These are phyloP conservation scores for Leptoxyphium fumago DNA, from an alignment of 2,329 filamentous ascomycete genomes.

Conservation along the genomic window DNA sequence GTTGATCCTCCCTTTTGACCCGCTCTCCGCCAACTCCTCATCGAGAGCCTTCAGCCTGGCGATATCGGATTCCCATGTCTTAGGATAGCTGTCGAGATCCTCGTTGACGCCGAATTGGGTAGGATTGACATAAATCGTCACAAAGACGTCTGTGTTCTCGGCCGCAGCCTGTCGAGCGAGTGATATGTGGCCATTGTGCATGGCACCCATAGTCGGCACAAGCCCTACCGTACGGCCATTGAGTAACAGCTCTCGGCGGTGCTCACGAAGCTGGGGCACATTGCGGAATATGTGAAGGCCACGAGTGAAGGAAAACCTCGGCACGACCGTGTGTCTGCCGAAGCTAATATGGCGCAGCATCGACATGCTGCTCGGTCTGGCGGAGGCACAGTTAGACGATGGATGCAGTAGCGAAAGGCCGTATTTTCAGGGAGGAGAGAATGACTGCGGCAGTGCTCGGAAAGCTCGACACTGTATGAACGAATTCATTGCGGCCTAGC, in stretches of 20 bases:
- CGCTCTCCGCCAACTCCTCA: conserved; percentile 44
- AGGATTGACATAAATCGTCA: conserved; percentile 91
- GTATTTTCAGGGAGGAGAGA: too few species aligned
- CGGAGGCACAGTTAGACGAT: too few species aligned
- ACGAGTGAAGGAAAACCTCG: conserved; percentile 3
- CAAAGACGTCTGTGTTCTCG: conserved; percentile 75
- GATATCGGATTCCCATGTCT: conserved; percentile 72
- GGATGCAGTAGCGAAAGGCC: too few species aligned
- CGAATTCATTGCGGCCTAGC: too few species aligned
- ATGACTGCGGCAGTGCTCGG: too few species aligned
- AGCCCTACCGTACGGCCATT: conserved; percentile 64
- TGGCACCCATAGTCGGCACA: conserved; percentile 92
- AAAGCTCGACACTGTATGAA: too few species aligned
- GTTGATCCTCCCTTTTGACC: conserved; percentile 46
- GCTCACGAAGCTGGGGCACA: conserved; percentile 54
- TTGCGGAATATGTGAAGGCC: conserved; percentile 61
- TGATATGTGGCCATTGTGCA: conserved; percentile 82
- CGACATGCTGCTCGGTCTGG: too few species aligned
- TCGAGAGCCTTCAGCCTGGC: conserved; percentile 53
- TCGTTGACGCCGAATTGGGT: conserved; percentile 87
- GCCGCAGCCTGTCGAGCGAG: conserved; percentile 70
- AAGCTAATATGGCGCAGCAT: too few species aligned
- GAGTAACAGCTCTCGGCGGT: conserved; percentile 50
- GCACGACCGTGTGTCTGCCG: not conserved
- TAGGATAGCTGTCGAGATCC: conserved; percentile 77